Evolutionary conservation across 1,284 basidiomycete species (phyloP), one percentile per base, ranked within the genome.

Genomic region (Peniophora sp.): DNA sequence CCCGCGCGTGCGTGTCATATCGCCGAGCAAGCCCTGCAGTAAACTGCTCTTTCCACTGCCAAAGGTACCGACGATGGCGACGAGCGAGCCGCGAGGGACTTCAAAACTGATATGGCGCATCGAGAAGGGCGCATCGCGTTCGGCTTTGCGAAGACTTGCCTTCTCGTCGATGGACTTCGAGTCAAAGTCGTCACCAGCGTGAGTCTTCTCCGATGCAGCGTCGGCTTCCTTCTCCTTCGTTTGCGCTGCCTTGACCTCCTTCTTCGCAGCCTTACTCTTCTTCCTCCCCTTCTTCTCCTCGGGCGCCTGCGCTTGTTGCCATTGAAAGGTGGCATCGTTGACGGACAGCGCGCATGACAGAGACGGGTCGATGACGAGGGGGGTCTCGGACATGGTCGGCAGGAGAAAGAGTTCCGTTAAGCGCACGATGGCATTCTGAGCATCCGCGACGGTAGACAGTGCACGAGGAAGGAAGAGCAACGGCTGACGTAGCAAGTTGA

Each of bases 391-490:
- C 55, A 77, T 69, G 11, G 74, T 65, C 56, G 87, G 79, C 0
- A 86, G 83, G 44, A 76, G 67, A 60, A 89, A 86, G 11, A 88
- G 71, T 23, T 59, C 63, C 6, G 65, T 63, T 1, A 88, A 69
- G 3, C 84, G 75, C 23, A 66, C 63, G 12, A 86, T 59, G 0
- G 84, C 84, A 57, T 78, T 85, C 52, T 74, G 69, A 2, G 83
- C 84, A 58, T 89, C 85, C 0, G 82, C 75, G 46, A 79, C 77
- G 0, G 79, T 73, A 1, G 81, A 80, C 11, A 88, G 65, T 0
- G 82, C 77, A 20, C 83, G 75, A 0, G 84, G 84, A 20, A 85
- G 66, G 65, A 85, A 83, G 78, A 85, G 79, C 62, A 86, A 71
- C 1, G 83, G 82, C 64, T 85, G 81, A 16, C 83, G 74, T 38